Conservation (phyloP, 176 grass and related monocot species). For the Metroxylon sagu region DNA sequence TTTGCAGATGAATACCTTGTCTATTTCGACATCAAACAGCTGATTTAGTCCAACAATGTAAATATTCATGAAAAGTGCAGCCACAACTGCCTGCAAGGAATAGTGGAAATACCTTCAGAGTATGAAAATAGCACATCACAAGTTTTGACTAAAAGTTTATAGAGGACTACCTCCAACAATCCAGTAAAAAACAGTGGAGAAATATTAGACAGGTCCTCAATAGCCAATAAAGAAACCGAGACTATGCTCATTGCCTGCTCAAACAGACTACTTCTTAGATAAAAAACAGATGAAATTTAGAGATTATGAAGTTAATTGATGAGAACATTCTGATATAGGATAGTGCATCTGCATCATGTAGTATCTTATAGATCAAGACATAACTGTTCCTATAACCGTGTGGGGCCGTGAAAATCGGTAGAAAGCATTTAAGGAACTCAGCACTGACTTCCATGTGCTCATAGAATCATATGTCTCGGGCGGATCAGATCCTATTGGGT, state of each 20-base stretch:
- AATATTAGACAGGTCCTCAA: slow-evolving; percentile 63
- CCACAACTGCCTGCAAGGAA: slow-evolving; percentile 45
- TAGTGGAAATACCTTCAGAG: not conserved
- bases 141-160: slow-evolving; percentile 12
- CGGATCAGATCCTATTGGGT: slow-evolving; percentile 48
- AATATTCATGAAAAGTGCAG: slow-evolving; percentile 95
- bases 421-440: slow-evolving; percentile 69
- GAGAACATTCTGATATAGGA: slow-evolving; percentile 7
- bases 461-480: slow-evolving; percentile 39
- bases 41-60: slow-evolving; percentile 99
- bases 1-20: slow-evolving; percentile 49
- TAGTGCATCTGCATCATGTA: not conserved
- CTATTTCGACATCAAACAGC: slow-evolving; percentile 90
- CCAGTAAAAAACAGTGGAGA: slow-evolving; percentile 77
- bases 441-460: slow-evolving; percentile 45
- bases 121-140: slow-evolving; percentile 14
- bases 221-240: slow-evolving; percentile 86
- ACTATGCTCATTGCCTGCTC: slow-evolving; percentile 92
- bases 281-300: too few species aligned
- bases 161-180: slow-evolving; percentile 63
- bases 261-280: slow-evolving; percentile 29
- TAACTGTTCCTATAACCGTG: slow-evolving; percentile 99
- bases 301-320: too few species aligned
- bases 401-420: slow-evolving; percentile 98
- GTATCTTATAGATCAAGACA: slow-evolving; percentile 13